These are phyloP conservation scores for Lichina pygmaea DNA, from an alignment of 495 filamentous ascomycete species.

Conservation along the genomic window DNA sequence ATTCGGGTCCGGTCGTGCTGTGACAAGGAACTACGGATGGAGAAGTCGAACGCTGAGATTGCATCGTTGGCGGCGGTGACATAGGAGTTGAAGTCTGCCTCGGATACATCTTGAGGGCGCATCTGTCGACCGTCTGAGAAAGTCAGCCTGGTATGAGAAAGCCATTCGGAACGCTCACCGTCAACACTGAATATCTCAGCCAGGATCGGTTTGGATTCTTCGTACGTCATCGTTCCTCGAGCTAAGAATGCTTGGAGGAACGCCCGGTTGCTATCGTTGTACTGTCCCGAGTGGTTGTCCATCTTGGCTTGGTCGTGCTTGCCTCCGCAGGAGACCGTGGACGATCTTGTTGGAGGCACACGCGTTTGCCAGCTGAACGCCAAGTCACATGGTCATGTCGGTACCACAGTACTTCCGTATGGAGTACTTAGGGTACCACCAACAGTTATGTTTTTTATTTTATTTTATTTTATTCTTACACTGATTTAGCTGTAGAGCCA, in stretches of 20 bases:
- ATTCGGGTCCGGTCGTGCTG: slow-evolving; percentile 30
- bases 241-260: slow-evolving; percentile 81
- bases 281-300: slow-evolving; percentile 1
- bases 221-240: slow-evolving; percentile 44
- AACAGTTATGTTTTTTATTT: no score
- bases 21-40: slow-evolving; percentile 46
- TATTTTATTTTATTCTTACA: no score
- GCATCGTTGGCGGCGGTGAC: slow-evolving; percentile 39
- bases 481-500: no score
- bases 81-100: slow-evolving; percentile 38
- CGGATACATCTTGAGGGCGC: slow-evolving; percentile 30
- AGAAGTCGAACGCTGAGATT: slow-evolving; percentile 58
- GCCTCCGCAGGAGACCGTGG: slow-evolving; percentile 28
- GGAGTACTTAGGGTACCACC: no score
- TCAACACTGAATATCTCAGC: slow-evolving; percentile 43
- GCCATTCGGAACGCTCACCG: slow-evolving; percentile 8
- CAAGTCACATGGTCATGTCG: no score
- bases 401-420: no score
- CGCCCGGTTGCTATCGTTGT: slow-evolving; percentile 53
- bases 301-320: background rate
- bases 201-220: slow-evolving; percentile 42
- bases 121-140: slow-evolving; percentile 15
- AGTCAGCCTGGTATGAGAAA: background rate
- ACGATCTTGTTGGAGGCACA: slow-evolving; percentile 32
- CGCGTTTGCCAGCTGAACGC: no score